phyloP scores from a whole-genome alignment of 768 basidiomycete genomes.

The Tephrocybe sp. region DNA sequence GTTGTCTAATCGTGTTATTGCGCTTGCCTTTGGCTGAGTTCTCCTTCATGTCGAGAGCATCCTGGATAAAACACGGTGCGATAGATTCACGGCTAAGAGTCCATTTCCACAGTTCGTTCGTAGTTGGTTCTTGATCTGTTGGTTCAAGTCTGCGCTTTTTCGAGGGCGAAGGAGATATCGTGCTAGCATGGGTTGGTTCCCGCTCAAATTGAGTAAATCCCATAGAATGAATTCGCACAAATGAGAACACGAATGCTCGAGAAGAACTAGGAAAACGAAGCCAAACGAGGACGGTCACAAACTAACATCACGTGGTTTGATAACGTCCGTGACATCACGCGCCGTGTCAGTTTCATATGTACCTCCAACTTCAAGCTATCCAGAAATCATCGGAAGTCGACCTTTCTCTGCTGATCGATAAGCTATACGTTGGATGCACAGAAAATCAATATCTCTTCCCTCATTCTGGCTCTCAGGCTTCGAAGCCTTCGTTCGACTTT shows the following conservation, averaged over 20 bases:
- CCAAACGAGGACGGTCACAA: too few species aligned
- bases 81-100: slow-evolving; percentile 55
- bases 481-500: too few species aligned
- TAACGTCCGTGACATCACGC: too few species aligned
- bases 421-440: too few species aligned
- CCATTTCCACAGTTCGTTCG: slow-evolving; percentile 47
- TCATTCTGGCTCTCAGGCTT: too few species aligned
- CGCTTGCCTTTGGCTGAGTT: slow-evolving; percentile 30
- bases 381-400: too few species aligned
- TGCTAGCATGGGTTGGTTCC: slow-evolving; percentile 6
- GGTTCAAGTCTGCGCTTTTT: slow-evolving; percentile 16
- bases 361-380: too few species aligned
- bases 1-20: neutral
- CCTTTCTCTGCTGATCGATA: too few species aligned
- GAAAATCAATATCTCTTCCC: too few species aligned
- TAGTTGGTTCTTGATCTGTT: neutral
- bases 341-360: too few species aligned
- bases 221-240: neutral
- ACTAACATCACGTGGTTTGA: too few species aligned
- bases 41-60: slow-evolving; percentile 48
- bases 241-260: neutral
- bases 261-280: too few species aligned
- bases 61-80: slow-evolving; percentile 54
- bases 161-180: slow-evolving; percentile 21
- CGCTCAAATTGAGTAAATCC: slow-evolving; percentile 19